These are phyloP conservation scores for Spergularia azorica DNA, from an alignment of 179 eudicot species.

Conservation along the genomic window DNA sequence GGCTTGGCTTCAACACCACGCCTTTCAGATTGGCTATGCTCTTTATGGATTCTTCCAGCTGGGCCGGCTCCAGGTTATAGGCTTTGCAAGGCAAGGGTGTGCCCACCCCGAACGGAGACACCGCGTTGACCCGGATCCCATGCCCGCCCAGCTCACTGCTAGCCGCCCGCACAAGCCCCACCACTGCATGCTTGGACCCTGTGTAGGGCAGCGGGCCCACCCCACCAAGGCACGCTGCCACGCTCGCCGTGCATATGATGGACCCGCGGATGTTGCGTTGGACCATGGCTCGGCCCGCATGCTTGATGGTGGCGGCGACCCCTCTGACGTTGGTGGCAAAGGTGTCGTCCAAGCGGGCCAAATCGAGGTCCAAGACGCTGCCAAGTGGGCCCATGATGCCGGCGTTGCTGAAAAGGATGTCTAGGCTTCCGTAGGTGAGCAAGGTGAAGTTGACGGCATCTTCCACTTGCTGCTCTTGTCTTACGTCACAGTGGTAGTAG, in stretches of 20 bases:
- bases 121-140: conserved; percentile 63
- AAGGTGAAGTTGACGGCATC: conserved; percentile 25
- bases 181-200: conserved; percentile 56
- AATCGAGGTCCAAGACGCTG: conserved; percentile 54
- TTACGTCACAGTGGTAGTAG: conserved; percentile 44
- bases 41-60: conserved; percentile 31
- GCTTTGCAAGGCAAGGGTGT: conserved; percentile 53
- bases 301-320: conserved; percentile 54
- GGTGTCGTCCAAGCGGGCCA: conserved; percentile 42
- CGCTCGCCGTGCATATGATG: conserved; percentile 66
- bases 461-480: conserved; percentile 36
- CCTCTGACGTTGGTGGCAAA: conserved; percentile 64
- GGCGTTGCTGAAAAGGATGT: conserved; percentile 65
- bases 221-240: conserved; percentile 50
- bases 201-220: conserved; percentile 55
- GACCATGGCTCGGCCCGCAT: conserved; percentile 65
- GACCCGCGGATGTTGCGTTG: conserved; percentile 49
- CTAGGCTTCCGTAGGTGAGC: conserved; percentile 27
- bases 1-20: conserved; percentile 49
- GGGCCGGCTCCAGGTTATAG: conserved; percentile 33
- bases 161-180: conserved; percentile 57
- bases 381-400: conserved; percentile 51
- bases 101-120: conserved; percentile 68
- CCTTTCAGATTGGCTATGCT: conserved; percentile 53
- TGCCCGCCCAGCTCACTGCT: conserved; percentile 57